Base-by-base conservation (phyloP, 257 asterid genomes). In the Solanum neorickii region DNA sequence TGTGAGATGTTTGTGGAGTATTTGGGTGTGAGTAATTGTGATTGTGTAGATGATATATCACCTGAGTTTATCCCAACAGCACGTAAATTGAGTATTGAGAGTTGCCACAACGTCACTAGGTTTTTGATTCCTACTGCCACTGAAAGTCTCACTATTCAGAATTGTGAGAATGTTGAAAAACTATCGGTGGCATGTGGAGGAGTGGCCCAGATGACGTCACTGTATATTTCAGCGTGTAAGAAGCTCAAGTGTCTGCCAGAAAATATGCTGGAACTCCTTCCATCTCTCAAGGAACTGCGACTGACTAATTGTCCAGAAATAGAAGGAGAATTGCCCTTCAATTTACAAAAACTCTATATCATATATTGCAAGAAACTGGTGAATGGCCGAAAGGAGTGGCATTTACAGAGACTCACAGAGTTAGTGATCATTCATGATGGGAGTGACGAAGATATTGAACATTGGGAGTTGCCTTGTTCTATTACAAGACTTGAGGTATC, bases 21-120 rank as follows among this genome's bases (percentile, higher is more conserved):
- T 0, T 37, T 52, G 18, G 1, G 0, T 0, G 3, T 86, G 10
- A 27, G 0, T 0, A 0, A 0, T 0, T 16, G 44, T 20, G 29
- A 12, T 9, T 60, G 23, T 39, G 25, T 77, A 33, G 27, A 65
- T 25, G 25, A 18, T 47, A 6, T 68, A 6, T 66, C 82, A 42
- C 27, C 60, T 11, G 73, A 68, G 21, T 60, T 60, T 3, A 3
- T 69, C 31, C 89, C 87, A 4, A 27, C 3, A 12, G 13, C 46
- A 18, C 69, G 12, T 9, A 0, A 2, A 6, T 23, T 87, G 31
- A 2, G 0, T 0, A 13, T 80, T 9, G 0, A 0, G 0, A 1
- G 0, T 1, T 52, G 59, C 37, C 9, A 7, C 33, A 14, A 12
- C 62, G 12, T 59, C 20, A 20, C 59, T 7, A 14, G 16, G 74